These are phyloP conservation scores for Zygoascus flipseniorum DNA, from an alignment of 805 yeast genomes.

Conservation along the genomic window DNA sequence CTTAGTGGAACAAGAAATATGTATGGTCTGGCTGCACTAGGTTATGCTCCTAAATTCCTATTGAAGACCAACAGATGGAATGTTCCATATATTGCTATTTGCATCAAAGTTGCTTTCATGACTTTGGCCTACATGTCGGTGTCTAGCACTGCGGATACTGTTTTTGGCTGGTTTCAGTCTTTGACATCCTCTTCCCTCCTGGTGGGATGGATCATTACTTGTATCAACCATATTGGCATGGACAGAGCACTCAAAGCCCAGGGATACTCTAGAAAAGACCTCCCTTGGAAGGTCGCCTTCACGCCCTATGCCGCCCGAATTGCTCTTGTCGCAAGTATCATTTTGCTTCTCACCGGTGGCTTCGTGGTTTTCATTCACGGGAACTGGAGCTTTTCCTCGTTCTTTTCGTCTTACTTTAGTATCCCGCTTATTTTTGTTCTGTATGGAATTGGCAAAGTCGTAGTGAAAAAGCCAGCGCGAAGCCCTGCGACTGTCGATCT, in stretches of 20 bases:
- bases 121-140: conserved; percentile 64
- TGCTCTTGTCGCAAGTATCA: background rate
- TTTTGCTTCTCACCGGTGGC: conserved; percentile 52
- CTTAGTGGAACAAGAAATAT: conserved; percentile 70
- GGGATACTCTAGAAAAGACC: conserved; percentile 34
- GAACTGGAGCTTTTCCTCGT: conserved; percentile 48
- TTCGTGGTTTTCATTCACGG: conserved; percentile 59
- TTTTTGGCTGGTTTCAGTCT: conserved; percentile 42
- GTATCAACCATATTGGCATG: conserved; percentile 41
- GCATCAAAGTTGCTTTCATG: conserved; percentile 45
- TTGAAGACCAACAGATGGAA: conserved; percentile 59
- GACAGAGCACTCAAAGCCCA: conserved; percentile 33
- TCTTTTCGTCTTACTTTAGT: conserved; percentile 61
- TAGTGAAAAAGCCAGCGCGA: conserved; percentile 6
- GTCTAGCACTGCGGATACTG: conserved; percentile 43
- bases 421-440: conserved; percentile 43
- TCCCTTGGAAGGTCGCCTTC: conserved; percentile 38
- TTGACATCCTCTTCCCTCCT: conserved; percentile 35
- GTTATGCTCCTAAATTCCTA: conserved; percentile 64
- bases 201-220: conserved; percentile 47
- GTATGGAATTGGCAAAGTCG: conserved; percentile 36
- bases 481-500: conserved; percentile 11
- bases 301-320: conserved; percentile 25
- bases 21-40: conserved; percentile 63
- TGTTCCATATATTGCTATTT: conserved; percentile 56